Evolutionary conservation across 345 rosid genomes (phyloP).

Genomic region (Linum trigynum): DNA sequence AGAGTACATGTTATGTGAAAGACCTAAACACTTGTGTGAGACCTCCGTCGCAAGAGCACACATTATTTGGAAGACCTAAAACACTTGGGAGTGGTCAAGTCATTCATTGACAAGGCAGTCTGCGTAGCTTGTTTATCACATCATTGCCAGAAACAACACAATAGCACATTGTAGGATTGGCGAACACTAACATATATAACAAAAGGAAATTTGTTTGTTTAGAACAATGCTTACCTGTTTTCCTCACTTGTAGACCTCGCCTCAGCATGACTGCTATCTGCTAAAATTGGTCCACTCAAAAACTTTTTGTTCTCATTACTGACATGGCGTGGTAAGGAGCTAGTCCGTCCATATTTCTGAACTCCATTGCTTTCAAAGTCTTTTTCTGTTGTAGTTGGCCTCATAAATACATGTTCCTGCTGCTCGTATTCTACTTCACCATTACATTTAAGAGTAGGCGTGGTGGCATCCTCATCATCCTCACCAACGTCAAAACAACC

Average conservation of each 20-base stretch:
- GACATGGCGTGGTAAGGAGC: conserved; percentile 36
- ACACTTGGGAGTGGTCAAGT: too few relatives aligned
- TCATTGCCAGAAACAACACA: conserved; percentile 14
- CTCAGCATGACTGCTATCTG: conserved; percentile 41
- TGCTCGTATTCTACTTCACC: conserved; percentile 36
- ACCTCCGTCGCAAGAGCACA: too few relatives aligned
- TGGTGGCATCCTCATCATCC: conserved; percentile 48
- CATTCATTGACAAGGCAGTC: too few relatives aligned
- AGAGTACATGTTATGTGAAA: too few relatives aligned
- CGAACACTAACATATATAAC: background rate
- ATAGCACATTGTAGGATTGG: too few relatives aligned
- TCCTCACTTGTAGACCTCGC: conserved; percentile 45
- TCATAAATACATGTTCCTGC: conserved; percentile 29
- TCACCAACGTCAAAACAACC: conserved; percentile 77
- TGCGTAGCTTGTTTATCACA: too few relatives aligned
- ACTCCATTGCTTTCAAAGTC: conserved; percentile 38
- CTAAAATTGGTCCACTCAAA: conserved; percentile 53
- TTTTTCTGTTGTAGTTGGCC: conserved; percentile 25
- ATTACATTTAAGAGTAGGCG: conserved; percentile 47
- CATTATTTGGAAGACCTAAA: too few relatives aligned
- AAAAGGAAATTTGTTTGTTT: background rate
- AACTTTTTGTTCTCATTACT: conserved; percentile 38
- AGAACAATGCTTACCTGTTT: conserved; percentile 45
- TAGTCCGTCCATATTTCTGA: conserved; percentile 38
- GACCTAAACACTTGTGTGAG: too few relatives aligned